These are phyloP conservation scores for Tuber microsphaerosporum DNA, from an alignment of 495 filamentous ascomycete genomes.

Conservation along the genomic window DNA sequence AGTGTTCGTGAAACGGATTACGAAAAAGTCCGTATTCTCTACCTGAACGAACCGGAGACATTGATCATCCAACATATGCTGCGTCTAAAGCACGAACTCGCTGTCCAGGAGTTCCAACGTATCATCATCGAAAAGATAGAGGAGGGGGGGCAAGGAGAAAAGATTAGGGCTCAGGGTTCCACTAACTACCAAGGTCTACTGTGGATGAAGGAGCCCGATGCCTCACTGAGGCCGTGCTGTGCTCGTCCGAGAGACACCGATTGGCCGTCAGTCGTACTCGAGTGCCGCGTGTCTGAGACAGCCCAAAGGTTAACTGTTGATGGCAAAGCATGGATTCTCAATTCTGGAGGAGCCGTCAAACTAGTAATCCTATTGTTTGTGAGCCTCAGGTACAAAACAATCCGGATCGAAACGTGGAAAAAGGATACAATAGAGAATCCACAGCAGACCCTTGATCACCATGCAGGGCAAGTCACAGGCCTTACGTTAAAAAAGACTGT, in stretches of 20 bases:
- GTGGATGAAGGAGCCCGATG: conserved; percentile 7
- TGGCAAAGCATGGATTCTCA: conserved; percentile 7
- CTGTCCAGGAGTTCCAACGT: neutral
- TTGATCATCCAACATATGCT: conserved; percentile 13
- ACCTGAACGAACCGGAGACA: neutral
- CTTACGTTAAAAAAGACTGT: neutral
- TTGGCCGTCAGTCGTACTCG: neutral
- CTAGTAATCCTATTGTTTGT: neutral
- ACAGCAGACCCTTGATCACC: neutral
- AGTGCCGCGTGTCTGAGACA: conserved; percentile 6
- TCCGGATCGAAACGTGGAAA: neutral
- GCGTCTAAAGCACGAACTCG: neutral
- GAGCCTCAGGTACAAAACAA: neutral
- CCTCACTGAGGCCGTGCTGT: neutral
- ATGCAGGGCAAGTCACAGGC: neutral
- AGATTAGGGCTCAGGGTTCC: neutral
- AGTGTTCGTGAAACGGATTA: neutral
- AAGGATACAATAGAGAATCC: neutral
- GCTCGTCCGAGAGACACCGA: neutral
- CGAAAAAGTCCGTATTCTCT: neutral
- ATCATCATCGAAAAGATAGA: neutral
- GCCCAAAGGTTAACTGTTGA: neutral
- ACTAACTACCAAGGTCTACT: conserved; percentile 1
- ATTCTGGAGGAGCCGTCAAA: neutral
- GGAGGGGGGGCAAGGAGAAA: neutral